Evolutionary conservation across 805 yeast genomes (phyloP), one percentile per base, ranked within the genome.

Genomic region (Vanderwaltozyma yarrowii): DNA sequence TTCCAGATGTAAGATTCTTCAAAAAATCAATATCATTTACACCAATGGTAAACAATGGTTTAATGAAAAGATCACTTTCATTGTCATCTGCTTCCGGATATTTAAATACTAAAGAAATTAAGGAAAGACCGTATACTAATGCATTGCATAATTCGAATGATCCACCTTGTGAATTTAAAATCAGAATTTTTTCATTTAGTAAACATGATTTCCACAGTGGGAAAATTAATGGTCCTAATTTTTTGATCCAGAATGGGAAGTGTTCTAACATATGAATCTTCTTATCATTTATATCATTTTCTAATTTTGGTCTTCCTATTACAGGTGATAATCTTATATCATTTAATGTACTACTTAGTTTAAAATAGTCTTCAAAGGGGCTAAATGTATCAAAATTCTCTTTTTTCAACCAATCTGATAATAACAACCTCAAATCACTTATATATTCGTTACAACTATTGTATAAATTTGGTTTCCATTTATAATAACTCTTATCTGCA

Each of bases 171-270:
- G 56, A 49, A 19, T 47, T 54, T 26, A 59, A 23, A 12, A 60
- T 51, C 12, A 60, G 28, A 14, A 60, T 40, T 32, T 56, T 49
- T 33, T 55, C 56, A 23, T 46, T 45, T 4, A 54, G 33, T 4
- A 59, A 35, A 15, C 54, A 45, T 16, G 56, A 41, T 39, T 55
- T 56, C 65, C 65, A 60, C 13, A 61, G 32, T 5, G 62, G 52
- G 30, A 56, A 53, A 5, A 60, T 42, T 15, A 58, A 45, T 10
- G 64, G 61, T 2, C 64, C 65, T n/a, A 61, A 33, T 24, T 38
- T 42, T 27, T 48, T 43, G 6, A 50, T 32, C 60, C 60, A 56
- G 32, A 40, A 49, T 5, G 52, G 51, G 15, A 49, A 38, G 28
- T 45, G 45, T 18, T 29, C 35, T 13, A 36, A 14, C 35, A 37